Evolutionary conservation across 495 filamentous ascomycete species (phyloP), one percentile per base, ranked within the genome.

Genomic region (Melanomma pulvis-pyrius): DNA sequence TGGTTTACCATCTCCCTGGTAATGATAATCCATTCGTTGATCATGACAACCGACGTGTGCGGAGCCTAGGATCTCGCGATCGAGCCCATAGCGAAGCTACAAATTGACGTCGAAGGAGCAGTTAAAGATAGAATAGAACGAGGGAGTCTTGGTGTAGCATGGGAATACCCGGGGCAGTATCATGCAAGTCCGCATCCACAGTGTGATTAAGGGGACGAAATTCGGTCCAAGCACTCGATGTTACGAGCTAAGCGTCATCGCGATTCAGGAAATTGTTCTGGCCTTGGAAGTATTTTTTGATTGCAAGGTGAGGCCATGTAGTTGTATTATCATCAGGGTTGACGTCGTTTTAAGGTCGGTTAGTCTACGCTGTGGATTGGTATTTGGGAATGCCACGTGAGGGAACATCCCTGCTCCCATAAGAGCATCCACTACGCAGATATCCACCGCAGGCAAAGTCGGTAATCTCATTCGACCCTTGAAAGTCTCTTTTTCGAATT

Each of bases 111-210:
- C 55, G 63, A 66, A 59, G 56, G 46, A 54, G 34, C 12, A 15
- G 1, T 24, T 17, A 22, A 17, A 19, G 21, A 48, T 36, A 15
- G 25, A 36, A 12, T 6, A 6, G 26, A n/a, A 34, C 25, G 24
- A 47, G 26, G 29, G 21, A 17, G 25, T 30, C 11, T 1, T 12
- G 26, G 44, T 39, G 52, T 30, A 21, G 46, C 63, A 60, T 66
- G 63, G 55, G 19, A 21, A 22, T 3, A 21, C 63, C 63, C 24
- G 21, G 55, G 13, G 34, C 22, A 26, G 17, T 28, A 28, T 60
- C 56, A 66, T 66, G 63, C 63, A 41, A 36, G 63, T 53, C 53
- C 55, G 60, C 55, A 56, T 66, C 47, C 47, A 29, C 48, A 50
- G 30, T 17, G 46, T 15, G 34, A n/a, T 19, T 17, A 47, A 29